Conservation (phyloP, 75 land plant genomes). For the Cryptomeria japonica region DNA sequence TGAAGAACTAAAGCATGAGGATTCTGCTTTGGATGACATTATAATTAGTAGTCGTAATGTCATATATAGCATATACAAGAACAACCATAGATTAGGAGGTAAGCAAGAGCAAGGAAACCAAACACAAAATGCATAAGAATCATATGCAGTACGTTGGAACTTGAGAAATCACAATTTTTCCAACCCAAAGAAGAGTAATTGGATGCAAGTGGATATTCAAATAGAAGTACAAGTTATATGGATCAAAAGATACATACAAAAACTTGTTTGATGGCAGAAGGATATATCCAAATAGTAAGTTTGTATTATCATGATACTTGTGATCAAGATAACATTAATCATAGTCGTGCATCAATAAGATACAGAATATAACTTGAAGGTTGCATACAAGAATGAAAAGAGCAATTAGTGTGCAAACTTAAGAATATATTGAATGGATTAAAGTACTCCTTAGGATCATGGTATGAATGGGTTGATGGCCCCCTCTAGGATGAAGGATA, state of each 20-base stretch:
- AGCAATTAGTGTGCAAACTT: conserved; percentile 1
- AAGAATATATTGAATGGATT: not conserved
- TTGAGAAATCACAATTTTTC: not conserved
- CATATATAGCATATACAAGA: not conserved
- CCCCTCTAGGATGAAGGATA: conserved; percentile 10
- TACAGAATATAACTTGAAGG: conserved; percentile 12
- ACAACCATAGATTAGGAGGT: not conserved
- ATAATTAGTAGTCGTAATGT: too few relatives aligned
- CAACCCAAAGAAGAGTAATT: not conserved
- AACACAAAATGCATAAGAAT: not conserved
- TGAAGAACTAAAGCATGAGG: too few relatives aligned
- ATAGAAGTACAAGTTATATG: conserved; percentile 13
- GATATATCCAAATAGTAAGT: not conserved
- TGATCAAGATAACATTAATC: conserved; percentile 5
- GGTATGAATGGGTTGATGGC: conserved; percentile 6
- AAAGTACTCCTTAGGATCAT: not conserved
- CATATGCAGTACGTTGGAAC: not conserved
- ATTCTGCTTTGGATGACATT: too few relatives aligned
- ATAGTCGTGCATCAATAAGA: conserved; percentile 9
- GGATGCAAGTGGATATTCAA: not conserved
- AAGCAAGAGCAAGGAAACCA: not conserved
- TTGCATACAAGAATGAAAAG: conserved; percentile 4
- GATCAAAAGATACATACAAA: conserved; percentile 12
- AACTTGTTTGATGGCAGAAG: conserved; percentile 11
- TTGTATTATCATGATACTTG: not conserved